phyloP scores from a whole-genome alignment of 495 filamentous ascomycete species.

The Talaromyces ruber region DNA sequence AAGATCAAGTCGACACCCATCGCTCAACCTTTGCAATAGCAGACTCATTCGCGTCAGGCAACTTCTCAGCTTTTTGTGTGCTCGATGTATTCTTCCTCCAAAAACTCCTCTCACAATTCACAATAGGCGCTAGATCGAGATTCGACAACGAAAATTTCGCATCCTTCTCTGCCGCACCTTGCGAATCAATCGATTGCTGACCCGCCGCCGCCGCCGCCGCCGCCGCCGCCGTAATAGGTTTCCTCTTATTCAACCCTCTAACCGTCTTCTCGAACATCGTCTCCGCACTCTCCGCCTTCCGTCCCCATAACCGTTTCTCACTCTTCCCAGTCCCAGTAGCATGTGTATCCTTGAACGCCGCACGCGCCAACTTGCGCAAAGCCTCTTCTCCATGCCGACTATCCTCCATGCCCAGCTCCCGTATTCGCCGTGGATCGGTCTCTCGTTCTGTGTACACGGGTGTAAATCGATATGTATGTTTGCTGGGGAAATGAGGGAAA shows the following conservation, averaged over 20 bases:
- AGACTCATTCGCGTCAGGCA: conserved; percentile 12
- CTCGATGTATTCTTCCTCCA: conserved; percentile 26
- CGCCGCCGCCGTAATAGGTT: conserved; percentile 9
- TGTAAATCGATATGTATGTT: conserved; percentile 65
- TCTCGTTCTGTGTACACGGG: conserved; percentile 58
- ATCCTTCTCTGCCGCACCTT: conserved; percentile 19
- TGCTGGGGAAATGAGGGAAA: conserved; percentile 63
- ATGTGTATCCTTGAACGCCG: conserved; percentile 37
- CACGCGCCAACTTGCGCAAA: conserved; percentile 54
- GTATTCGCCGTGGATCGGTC: conserved; percentile 59
- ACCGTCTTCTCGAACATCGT: conserved; percentile 43
- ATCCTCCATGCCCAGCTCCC: conserved; percentile 65
- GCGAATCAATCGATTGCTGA: conserved; percentile 21
- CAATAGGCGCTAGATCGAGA: conserved; percentile 37
- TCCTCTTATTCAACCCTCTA: conserved; percentile 29
- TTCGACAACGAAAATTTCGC: conserved; percentile 20
- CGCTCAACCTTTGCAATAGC: conserved; percentile 20
- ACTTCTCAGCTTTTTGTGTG: conserved; percentile 25
- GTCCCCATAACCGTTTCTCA: conserved; percentile 38
- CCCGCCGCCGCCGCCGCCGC: conserved; percentile 8
- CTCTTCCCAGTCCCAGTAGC: conserved; percentile 20
- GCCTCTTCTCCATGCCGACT: conserved; percentile 68
- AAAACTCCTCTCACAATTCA: conserved; percentile 38
- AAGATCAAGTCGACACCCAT: conserved; percentile 10
- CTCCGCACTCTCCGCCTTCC: conserved; percentile 34